Conservation (phyloP, 352 stramenopile genomes). For the Pythium brassicae region DNA sequence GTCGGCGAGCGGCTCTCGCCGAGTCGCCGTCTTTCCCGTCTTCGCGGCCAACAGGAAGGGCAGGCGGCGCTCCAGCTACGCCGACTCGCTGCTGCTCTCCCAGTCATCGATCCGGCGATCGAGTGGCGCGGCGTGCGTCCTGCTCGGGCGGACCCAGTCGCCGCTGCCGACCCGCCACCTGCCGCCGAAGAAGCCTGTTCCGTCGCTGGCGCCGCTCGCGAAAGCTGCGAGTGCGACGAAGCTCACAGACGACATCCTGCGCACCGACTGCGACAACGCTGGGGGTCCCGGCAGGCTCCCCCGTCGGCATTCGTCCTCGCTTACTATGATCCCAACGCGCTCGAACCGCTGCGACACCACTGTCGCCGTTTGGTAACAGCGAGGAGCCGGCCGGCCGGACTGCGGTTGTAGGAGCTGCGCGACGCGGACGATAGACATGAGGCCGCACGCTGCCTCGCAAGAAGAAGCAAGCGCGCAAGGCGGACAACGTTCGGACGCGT, state of each 20-base stretch:
- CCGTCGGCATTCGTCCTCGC: background rate
- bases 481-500: too few relatives aligned
- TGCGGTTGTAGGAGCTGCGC: background rate
- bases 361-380: background rate
- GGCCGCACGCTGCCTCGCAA: too few relatives aligned
- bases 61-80: slow-evolving; percentile 2
- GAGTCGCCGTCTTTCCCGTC: background rate
- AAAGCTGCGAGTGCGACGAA: too few relatives aligned
- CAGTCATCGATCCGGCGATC: slow-evolving; percentile 1
- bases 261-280: too few relatives aligned
- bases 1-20: background rate
- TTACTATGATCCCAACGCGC: background rate
- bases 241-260: too few relatives aligned
- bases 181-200: too few relatives aligned
- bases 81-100: slow-evolving; percentile 2
- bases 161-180: too few relatives aligned
- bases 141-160: background rate
- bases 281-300: too few relatives aligned
- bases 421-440: too few relatives aligned
- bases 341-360: background rate
- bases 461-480: too few relatives aligned
- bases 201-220: too few relatives aligned
- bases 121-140: background rate
- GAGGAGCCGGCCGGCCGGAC: too few relatives aligned
- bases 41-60: background rate